phyloP scores from a whole-genome alignment of 352 stramenopile genomes.

The Phytophthora palmivora region DNA sequence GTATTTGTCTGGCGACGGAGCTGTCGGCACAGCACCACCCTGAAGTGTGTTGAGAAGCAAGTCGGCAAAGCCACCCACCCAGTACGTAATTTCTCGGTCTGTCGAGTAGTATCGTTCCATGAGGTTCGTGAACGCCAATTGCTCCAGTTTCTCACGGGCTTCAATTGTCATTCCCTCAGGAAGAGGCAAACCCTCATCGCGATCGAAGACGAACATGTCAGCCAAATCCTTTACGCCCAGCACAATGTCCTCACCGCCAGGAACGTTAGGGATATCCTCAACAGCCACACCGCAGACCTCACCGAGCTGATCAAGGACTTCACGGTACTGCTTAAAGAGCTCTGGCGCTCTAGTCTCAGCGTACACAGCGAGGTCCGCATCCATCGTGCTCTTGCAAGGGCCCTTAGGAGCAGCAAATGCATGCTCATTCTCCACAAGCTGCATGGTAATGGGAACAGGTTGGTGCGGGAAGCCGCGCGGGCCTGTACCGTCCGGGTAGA shows the following conservation, averaged over 20 bases:
- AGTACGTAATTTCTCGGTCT: slow-evolving; percentile 83
- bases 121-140: slow-evolving; percentile 82
- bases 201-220: slow-evolving; percentile 87
- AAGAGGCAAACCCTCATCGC: slow-evolving; percentile 64
- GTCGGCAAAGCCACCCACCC: slow-evolving; percentile 77
- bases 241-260: slow-evolving; percentile 74
- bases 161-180: slow-evolving; percentile 62
- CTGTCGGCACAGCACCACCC: slow-evolving; percentile 52
- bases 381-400: slow-evolving; percentile 61
- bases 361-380: slow-evolving; percentile 66
- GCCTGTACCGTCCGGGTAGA: slow-evolving; percentile 85
- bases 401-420: slow-evolving; percentile 86
- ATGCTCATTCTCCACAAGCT: slow-evolving; percentile 85
- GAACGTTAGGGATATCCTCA: slow-evolving; percentile 58
- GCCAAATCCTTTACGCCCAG: slow-evolving; percentile 84
- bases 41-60: slow-evolving; percentile 73
- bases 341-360: slow-evolving; percentile 58
- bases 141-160: slow-evolving; percentile 59
- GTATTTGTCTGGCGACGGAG: slow-evolving; percentile 58
- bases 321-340: slow-evolving; percentile 61
- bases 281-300: slow-evolving; percentile 69
- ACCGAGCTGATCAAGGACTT: slow-evolving; percentile 62
- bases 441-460: slow-evolving; percentile 86
- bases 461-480: slow-evolving; percentile 70
- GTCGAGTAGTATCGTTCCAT: slow-evolving; percentile 89